Base-by-base conservation (phyloP, 169 alveolate genomes). In the Eimeria acervulina region DNA sequence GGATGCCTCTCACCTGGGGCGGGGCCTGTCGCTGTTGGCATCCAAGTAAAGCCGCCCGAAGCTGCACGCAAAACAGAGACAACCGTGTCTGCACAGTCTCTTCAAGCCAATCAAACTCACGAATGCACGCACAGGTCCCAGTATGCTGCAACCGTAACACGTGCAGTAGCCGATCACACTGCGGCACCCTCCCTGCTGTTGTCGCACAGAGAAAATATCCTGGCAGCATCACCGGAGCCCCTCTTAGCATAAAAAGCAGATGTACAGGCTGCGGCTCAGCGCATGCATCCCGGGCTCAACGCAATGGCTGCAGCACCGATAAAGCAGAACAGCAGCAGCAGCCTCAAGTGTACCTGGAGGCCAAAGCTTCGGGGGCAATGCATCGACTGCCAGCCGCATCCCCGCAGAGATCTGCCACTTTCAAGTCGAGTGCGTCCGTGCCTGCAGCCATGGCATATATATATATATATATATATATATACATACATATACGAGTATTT, bases 331-430 rank as follows among this genome's bases (percentile, higher is more conserved):
- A 66, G 78, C 44, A 66, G 19, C 78, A 66, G 42, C 78, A 31
- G 78, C 26, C 26, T 10, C 40, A 66, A 44, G 36, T 74, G 85
- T 97, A 98, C 94, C 98, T 97, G 95, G 98, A 94, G 55, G 98
- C 98, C n/a, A 97, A 23, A 15, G 97, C 93, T 84, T 98, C 97
- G 38, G 97, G 98, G n/a, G 97, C 91, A 2, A 97, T 83, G 38
- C 96, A 95, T 17, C 96, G 95, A 61, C 96, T 89, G 88, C 96
- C 95, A 5, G 98, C 97, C 33, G 97, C 96, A 63, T 97, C 97
- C 19, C 97, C 97, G 76, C 90, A 76, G 51, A 97, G 74, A 80
- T 97, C 97, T 26, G 96, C 96, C n/a, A 97, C 95, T 26, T 61
- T 94, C 87, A 97, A 88, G 72, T 97, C 98, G 7, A 97, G 90